These are phyloP conservation scores for Clarireedia paspali DNA, from an alignment of 2,329 filamentous ascomycete species.

Conservation along the genomic window DNA sequence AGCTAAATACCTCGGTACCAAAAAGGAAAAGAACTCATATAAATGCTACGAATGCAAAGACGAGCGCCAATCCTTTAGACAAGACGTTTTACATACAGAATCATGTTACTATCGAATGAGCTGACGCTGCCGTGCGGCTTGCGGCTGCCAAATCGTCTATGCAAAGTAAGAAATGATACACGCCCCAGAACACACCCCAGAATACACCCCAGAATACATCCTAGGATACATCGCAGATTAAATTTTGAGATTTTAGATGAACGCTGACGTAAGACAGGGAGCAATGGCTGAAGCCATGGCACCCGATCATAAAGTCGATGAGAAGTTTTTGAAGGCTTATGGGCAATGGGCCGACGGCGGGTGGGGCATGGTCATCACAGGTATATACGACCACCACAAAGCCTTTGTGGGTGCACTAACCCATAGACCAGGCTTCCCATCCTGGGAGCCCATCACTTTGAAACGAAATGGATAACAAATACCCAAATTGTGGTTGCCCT, in stretches of 20 bases:
- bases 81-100: background rate
- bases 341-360: constrained; percentile 43
- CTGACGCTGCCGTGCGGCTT: constrained; percentile 41
- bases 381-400: constrained; percentile 13
- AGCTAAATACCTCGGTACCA: too few species aligned
- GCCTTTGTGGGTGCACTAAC: too few species aligned
- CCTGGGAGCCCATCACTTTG: too few species aligned
- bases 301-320: constrained; percentile 36
- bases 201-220: too few species aligned
- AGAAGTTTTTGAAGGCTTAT: constrained; percentile 40
- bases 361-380: constrained; percentile 47
- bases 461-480: too few species aligned
- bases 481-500: too few species aligned
- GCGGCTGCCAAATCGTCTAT: constrained; percentile 46
- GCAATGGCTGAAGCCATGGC: constrained; percentile 32
- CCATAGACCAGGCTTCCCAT: too few species aligned
- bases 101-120: constrained; percentile 16
- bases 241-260: too few species aligned
- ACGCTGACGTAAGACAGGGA: background rate
- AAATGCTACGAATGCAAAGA: background rate
- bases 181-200: too few species aligned
- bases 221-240: too few species aligned
- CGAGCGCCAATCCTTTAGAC: background rate
- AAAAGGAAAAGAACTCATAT: too few species aligned
- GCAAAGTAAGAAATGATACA: constrained; percentile 25